Evolutionary conservation across 2,329 filamentous ascomycete species (phyloP).

Genomic region (Huntiella moniliformis): DNA sequence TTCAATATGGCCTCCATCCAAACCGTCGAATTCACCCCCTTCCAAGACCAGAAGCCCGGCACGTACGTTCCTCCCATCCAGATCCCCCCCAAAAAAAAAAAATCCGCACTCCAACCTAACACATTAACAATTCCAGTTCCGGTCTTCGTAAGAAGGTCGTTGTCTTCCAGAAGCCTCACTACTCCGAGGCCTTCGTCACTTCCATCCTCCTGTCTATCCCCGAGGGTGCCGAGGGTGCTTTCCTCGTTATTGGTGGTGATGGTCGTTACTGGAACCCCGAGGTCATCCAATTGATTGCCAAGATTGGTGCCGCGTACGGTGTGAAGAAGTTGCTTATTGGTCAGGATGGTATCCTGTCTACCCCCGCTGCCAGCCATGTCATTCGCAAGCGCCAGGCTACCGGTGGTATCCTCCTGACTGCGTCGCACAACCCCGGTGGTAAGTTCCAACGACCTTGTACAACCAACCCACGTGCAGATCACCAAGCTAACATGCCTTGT

Average conservation of each 20-base stretch:
- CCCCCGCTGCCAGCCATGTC: constrained; percentile 85
- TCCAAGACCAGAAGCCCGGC: constrained; percentile 94
- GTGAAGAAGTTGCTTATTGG: constrained; percentile 98
- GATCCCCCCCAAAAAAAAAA: no score
- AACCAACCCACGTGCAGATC: neutral
- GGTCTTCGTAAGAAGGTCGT: constrained; percentile 98
- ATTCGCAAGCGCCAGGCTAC: constrained; percentile 91
- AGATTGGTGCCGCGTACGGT: constrained; percentile 90
- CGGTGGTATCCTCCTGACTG: constrained; percentile 88
- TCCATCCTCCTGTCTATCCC: constrained; percentile 93
- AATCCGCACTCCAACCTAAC: neutral
- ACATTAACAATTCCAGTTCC: constrained; percentile 38
- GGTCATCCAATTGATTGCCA: constrained; percentile 88
- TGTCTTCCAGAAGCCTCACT: constrained; percentile 87
- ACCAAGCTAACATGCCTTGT: neutral
- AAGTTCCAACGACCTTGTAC: constrained; percentile 19
- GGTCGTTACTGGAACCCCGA: constrained; percentile 95
- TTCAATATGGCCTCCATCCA: constrained; percentile 44
- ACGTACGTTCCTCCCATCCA: constrained; percentile 54
- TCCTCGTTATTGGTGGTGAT: constrained; percentile 93
- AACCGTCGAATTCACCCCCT: constrained; percentile 67
- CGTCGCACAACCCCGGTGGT: constrained; percentile 97
- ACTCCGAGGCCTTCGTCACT: constrained; percentile 88
- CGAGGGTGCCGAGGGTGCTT: constrained; percentile 71
- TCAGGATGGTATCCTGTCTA: constrained; percentile 90